These are phyloP conservation scores for Vigna trinervia DNA, from an alignment of 306 rosid genomes.

Conservation along the genomic window DNA sequence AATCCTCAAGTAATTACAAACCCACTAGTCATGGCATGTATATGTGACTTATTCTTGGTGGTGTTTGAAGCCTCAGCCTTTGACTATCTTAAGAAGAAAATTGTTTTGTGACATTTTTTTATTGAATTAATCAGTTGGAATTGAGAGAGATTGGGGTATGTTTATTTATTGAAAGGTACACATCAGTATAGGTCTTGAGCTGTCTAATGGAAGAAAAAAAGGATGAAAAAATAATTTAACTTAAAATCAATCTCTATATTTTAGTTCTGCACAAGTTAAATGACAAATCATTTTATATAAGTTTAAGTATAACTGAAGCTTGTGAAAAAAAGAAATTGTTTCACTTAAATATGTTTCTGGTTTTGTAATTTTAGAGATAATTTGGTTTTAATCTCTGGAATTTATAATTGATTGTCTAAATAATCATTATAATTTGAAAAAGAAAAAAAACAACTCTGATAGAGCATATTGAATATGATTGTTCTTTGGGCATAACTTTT, in stretches of 20 bases:
- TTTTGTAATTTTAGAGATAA: not conserved
- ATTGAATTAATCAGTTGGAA: slow-evolving; percentile 21
- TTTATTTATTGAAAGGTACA: not conserved
- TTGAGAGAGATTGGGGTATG: slow-evolving; percentile 18
- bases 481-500: too few relatives aligned
- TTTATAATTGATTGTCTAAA: too few relatives aligned
- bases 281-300: not conserved
- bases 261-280: not conserved
- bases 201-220: not conserved
- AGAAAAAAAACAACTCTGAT: too few relatives aligned
- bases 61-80: not conserved
- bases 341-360: not conserved
- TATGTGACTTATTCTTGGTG: not conserved
- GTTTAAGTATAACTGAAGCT: not conserved
- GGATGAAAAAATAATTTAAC: not conserved
- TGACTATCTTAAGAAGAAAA: not conserved
- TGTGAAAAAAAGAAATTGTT: not conserved
- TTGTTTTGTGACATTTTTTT: not conserved
- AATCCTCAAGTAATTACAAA: not conserved
- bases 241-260: not conserved
- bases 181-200: not conserved
- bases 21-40: slow-evolving; percentile 17
- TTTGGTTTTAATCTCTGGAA: too few relatives aligned
- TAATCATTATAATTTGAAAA: too few relatives aligned
- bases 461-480: too few relatives aligned